Evolutionary conservation across 495 filamentous ascomycete genomes (phyloP).

Genomic region (Neurospora tetraspora): DNA sequence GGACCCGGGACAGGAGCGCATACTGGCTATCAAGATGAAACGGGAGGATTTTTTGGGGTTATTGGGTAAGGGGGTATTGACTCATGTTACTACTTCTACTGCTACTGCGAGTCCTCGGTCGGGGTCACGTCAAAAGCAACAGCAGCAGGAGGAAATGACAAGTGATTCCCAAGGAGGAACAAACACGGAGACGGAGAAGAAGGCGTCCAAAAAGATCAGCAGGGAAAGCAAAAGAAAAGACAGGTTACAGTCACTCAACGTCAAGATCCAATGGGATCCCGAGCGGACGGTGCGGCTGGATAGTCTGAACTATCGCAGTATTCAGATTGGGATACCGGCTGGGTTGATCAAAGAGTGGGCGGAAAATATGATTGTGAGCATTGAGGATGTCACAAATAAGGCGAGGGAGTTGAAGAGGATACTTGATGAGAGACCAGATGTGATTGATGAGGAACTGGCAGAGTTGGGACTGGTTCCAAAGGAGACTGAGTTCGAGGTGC

Average conservation of each 20-base stretch:
- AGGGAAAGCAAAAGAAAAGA: background rate
- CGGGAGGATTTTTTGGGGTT: constrained; percentile 34
- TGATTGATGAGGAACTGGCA: constrained; percentile 27
- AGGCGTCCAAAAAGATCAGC: background rate
- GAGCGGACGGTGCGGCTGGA: constrained; percentile 37
- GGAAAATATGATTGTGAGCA: constrained; percentile 41
- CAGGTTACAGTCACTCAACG: constrained; percentile 23
- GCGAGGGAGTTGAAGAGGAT: constrained; percentile 36
- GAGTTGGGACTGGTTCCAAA: constrained; percentile 31
- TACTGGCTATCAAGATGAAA: constrained; percentile 43
- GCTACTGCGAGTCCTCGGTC: background rate
- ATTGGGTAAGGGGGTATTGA: constrained; percentile 20
- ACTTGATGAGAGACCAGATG: constrained; percentile 28
- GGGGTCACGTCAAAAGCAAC: background rate
- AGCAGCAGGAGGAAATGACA: background rate
- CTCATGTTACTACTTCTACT: background rate
- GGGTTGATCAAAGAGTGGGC: constrained; percentile 33
- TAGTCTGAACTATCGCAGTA: constrained; percentile 38
- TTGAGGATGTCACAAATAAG: constrained; percentile 48
- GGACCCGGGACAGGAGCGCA: constrained; percentile 35
- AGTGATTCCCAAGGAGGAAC: background rate
- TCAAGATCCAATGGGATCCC: constrained; percentile 56
- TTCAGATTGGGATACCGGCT: constrained; percentile 51
- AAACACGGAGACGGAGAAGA: background rate
- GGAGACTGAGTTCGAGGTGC: constrained; percentile 37